These are phyloP conservation scores for Salix udensis DNA, from an alignment of 345 rosid genomes.

Conservation along the genomic window DNA sequence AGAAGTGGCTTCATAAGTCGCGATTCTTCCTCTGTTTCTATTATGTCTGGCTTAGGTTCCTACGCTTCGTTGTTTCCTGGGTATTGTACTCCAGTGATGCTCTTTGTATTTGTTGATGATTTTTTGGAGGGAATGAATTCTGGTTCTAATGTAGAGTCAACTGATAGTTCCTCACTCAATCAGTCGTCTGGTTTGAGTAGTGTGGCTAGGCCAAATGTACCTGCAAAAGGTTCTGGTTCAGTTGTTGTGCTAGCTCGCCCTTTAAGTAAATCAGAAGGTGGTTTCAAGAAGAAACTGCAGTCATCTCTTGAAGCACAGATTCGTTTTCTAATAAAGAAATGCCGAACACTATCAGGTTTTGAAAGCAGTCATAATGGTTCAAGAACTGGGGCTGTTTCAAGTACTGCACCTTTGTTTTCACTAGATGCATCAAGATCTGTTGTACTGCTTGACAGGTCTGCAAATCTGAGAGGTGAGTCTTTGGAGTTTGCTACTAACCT, in stretches of 20 bases:
- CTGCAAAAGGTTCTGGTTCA: slow-evolving; percentile 61
- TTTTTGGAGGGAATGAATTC: slow-evolving; percentile 42
- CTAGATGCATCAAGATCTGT: slow-evolving; percentile 79
- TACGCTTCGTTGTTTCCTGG: slow-evolving; percentile 63
- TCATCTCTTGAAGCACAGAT: slow-evolving; percentile 76
- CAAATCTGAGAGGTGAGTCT: slow-evolving; percentile 51
- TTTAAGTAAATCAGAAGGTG: slow-evolving; percentile 62
- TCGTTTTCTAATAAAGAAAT: slow-evolving; percentile 73
- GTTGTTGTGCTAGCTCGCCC: slow-evolving; percentile 83
- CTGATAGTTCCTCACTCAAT: slow-evolving; percentile 37
- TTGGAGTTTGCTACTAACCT: slow-evolving; percentile 62
- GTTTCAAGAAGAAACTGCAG: slow-evolving; percentile 66
- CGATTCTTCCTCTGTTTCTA: slow-evolving; percentile 54
- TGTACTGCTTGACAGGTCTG: slow-evolving; percentile 50
- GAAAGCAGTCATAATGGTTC: slow-evolving; percentile 53
- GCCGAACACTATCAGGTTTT: slow-evolving; percentile 56
- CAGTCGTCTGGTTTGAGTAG: slow-evolving; percentile 41
- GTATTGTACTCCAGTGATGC: slow-evolving; percentile 68
- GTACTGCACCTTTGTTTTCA: slow-evolving; percentile 63
- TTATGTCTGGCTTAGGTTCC: slow-evolving; percentile 76
- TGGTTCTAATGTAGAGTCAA: slow-evolving; percentile 36
- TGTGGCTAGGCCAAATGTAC: slow-evolving; percentile 46
- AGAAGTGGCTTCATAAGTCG: slow-evolving; percentile 48
- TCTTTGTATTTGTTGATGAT: slow-evolving; percentile 73
- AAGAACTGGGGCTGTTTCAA: slow-evolving; percentile 56